These are phyloP conservation scores for Pythium scleroteichum DNA, from an alignment of 352 stramenopile genomes.

Conservation along the genomic window DNA sequence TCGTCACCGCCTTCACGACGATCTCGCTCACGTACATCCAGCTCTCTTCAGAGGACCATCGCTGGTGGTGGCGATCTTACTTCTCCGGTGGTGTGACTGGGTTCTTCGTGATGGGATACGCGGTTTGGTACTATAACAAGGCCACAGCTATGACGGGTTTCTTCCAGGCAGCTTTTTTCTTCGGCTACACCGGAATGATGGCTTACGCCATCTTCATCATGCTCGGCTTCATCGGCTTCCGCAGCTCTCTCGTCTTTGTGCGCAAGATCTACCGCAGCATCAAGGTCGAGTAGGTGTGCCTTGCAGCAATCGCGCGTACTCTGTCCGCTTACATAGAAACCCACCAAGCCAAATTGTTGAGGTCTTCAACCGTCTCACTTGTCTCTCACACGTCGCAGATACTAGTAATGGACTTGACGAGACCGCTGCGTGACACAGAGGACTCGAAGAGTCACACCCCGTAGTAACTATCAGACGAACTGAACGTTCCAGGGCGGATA, in stretches of 20 bases:
- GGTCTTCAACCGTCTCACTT: too few relatives aligned
- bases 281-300: constrained; percentile 91
- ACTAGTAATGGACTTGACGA: not conserved
- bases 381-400: constrained; percentile 2
- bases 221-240: constrained; percentile 96
- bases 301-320: too few relatives aligned
- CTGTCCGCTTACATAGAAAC: too few relatives aligned
- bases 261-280: constrained; percentile 97
- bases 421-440: not conserved
- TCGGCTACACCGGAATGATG: constrained; percentile 97
- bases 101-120: constrained; percentile 96
- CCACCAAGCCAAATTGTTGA: too few relatives aligned
- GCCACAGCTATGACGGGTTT: constrained; percentile 95
- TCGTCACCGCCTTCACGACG: constrained; percentile 97
- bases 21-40: constrained; percentile 98
- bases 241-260: constrained; percentile 95
- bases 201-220: constrained; percentile 98
- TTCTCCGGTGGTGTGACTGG: constrained; percentile 94
- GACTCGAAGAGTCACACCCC: too few relatives aligned
- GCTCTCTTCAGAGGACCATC: constrained; percentile 95
- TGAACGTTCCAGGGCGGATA: not conserved
- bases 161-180: constrained; percentile 97
- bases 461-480: not conserved
- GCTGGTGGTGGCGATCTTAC: constrained; percentile 97
- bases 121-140: constrained; percentile 95